Evolutionary conservation across 768 basidiomycete species (phyloP).

Genomic region (Tricholoma saponaceum): DNA sequence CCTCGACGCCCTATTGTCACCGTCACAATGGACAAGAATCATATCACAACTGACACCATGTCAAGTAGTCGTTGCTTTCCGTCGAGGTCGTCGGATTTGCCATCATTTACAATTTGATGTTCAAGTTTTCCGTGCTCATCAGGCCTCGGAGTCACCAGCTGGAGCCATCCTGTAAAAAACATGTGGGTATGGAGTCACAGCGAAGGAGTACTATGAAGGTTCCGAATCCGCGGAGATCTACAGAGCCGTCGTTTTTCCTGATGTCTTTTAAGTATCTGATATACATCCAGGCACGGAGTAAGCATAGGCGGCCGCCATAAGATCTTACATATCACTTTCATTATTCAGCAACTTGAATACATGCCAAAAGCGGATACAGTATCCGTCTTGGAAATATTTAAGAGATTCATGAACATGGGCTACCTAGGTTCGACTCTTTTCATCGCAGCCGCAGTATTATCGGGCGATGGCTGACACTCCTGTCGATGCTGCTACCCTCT

Average conservation of each 20-base stretch:
- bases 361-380: conserved; percentile 1
- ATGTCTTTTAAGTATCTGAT: neutral
- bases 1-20: neutral
- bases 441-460: neutral
- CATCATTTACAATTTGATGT: too few species aligned
- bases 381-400: neutral
- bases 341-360: conserved; percentile 10
- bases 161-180: too few species aligned
- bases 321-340: neutral
- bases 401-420: neutral
- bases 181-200: too few species aligned
- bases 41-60: too few species aligned
- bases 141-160: too few species aligned
- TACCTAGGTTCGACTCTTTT: neutral
- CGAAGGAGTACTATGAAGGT: too few species aligned
- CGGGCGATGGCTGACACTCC: conserved; percentile 26
- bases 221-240: too few species aligned
- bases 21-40: too few species aligned
- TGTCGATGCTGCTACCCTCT: conserved; percentile 24
- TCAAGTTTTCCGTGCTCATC: too few species aligned
- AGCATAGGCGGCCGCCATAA: too few species aligned
- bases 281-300: neutral
- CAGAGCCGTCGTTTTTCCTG: neutral
- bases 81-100: too few species aligned
- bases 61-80: too few species aligned